Percentiles rank a stretch among this genome's conserved stretches.
phyloP scores from a whole-genome alignment of 148 eudicot species.

The Arbutus unedo region DNA sequence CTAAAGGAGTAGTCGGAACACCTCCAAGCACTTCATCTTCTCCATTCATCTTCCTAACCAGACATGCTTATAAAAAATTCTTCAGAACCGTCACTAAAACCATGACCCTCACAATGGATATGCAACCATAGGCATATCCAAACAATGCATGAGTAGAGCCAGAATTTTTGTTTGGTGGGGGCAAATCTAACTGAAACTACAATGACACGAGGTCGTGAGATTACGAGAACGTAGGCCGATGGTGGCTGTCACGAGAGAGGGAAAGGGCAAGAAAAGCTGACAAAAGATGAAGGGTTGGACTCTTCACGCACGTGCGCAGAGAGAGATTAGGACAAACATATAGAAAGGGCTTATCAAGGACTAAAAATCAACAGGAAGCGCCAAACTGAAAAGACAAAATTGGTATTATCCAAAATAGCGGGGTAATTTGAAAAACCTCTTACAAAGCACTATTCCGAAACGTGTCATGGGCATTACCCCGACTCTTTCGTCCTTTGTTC shows the following conservation, averaged over 20 bases:
- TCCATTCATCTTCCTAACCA: not conserved
- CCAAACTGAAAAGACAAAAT: not conserved
- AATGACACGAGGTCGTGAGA: not conserved
- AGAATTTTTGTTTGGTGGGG: not conserved
- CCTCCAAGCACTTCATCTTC: constrained; percentile 5
- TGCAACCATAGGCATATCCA: not conserved
- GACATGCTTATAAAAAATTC: not conserved
- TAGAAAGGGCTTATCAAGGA: not conserved
- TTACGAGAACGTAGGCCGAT: not conserved
- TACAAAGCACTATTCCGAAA: not conserved
- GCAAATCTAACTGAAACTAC: not conserved
- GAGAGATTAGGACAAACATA: not conserved
- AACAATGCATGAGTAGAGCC: not conserved
- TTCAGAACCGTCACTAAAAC: not conserved
- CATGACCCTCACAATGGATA: not conserved
- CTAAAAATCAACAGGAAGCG: not conserved
- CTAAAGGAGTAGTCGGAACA: not conserved
- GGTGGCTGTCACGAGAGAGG: not conserved
- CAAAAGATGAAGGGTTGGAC: not conserved
- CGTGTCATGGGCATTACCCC: not conserved
- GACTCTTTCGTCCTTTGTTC: not conserved
- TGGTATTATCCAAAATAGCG: not conserved
- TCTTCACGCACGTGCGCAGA: no score
- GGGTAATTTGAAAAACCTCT: not conserved
- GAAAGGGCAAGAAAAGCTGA: not conserved